Conservation (phyloP, 805 yeast species). For the Candida krabiensis region DNA sequence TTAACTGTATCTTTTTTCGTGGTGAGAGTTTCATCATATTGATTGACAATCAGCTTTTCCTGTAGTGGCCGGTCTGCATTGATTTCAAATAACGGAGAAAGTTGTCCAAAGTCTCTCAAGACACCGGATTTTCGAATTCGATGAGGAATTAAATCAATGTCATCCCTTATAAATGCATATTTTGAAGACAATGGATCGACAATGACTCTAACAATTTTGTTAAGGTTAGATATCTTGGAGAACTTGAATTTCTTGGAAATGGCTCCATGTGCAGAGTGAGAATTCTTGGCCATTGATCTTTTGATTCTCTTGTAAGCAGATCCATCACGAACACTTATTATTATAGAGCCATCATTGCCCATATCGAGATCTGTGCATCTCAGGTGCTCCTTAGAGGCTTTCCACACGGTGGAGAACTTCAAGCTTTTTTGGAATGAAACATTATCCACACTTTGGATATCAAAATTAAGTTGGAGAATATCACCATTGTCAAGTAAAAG, state of each 20-base stretch:
- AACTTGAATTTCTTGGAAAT: constrained; percentile 46
- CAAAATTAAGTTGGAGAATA: constrained; percentile 40
- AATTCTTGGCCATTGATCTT: constrained; percentile 32
- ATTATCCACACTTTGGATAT: constrained; percentile 28
- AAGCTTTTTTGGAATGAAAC: constrained; percentile 40
- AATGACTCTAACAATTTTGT: constrained; percentile 58
- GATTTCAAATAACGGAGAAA: constrained; percentile 48
- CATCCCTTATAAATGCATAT: constrained; percentile 67
- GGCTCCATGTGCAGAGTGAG: constrained; percentile 21
- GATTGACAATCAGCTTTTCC: constrained; percentile 3
- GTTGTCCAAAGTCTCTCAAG: constrained; percentile 49
- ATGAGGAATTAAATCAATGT: constrained; percentile 58
- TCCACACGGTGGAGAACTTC: constrained; percentile 58
- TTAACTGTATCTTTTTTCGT: constrained; percentile 10
- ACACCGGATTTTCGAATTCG: constrained; percentile 47
- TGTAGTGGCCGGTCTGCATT: constrained; percentile 12
- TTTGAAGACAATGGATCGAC: constrained; percentile 61
- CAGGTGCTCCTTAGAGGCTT: constrained; percentile 56
- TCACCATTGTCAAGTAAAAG: constrained; percentile 63
- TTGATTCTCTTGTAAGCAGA: constrained; percentile 52
- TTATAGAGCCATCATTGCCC: constrained; percentile 64
- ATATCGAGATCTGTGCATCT: constrained; percentile 67
- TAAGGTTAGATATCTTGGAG: constrained; percentile 50
- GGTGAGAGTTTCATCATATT: constrained; percentile 1
- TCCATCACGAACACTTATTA: constrained; percentile 70